Conservation (phyloP, 208 protist genomes). For the Leishmania major region DNA sequence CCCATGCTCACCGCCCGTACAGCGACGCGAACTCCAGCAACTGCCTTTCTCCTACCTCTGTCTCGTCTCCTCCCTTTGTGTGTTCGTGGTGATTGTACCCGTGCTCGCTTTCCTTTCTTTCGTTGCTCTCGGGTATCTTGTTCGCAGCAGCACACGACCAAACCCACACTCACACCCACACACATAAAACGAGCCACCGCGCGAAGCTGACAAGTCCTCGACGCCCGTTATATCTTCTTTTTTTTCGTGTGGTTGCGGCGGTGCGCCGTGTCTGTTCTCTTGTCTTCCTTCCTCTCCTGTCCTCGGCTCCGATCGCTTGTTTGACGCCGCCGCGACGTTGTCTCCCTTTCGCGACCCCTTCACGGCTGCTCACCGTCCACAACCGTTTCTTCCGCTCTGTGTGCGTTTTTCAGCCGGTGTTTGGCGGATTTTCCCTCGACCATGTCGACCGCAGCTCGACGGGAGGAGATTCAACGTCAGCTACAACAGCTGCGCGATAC, state of each 20-base stretch:
- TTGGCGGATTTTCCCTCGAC: not conserved
- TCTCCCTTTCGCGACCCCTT: not conserved
- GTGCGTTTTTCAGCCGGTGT: not conserved
- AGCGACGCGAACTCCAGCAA: not conserved
- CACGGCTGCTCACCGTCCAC: not conserved
- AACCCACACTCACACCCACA: not conserved
- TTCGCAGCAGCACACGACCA: not conserved
- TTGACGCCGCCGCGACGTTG: not conserved
- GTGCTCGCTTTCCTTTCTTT: not conserved
- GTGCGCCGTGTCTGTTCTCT: not conserved
- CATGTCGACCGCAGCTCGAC: slow-evolving; percentile 32
- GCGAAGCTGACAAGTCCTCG: not conserved
- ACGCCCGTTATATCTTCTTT: not conserved
- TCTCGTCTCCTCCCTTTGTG: not conserved
- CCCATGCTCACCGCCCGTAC: not conserved
- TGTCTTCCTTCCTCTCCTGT: not conserved
- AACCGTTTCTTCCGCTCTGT: not conserved
- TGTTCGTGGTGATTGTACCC: not conserved
- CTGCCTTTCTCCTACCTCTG: not conserved
- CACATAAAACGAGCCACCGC: not conserved
- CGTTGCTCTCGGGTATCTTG: not conserved
- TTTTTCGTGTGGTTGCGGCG: not conserved
- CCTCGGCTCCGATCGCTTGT: not conserved
- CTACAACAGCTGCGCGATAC: slow-evolving; percentile 65
- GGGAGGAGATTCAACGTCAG: slow-evolving; percentile 76